Evolutionary conservation across 129 eudicot species (phyloP).

Genomic region (Flaveria ramosissima): DNA sequence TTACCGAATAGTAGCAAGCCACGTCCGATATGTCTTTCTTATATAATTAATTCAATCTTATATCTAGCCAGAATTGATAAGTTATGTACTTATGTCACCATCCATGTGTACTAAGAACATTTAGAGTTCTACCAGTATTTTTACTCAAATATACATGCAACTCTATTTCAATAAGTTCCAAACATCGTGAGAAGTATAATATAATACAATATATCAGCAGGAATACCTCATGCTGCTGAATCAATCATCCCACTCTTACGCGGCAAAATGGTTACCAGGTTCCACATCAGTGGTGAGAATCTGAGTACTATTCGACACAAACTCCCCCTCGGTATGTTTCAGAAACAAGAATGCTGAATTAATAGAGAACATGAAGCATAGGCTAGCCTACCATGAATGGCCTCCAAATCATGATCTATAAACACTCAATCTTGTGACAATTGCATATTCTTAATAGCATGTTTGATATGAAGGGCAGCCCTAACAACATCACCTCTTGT

Average conservation of each 20-base stretch:
- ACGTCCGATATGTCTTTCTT: not conserved
- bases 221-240: slow-evolving; percentile 22
- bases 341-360: not conserved
- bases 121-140: not conserved
- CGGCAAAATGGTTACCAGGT: slow-evolving; percentile 26
- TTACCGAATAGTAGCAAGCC: not conserved
- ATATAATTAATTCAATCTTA: not conserved
- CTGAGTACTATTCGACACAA: slow-evolving; percentile 21
- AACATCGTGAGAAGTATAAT: not conserved
- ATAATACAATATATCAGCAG: slow-evolving; percentile 18
- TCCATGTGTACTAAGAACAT: not conserved
- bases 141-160: slow-evolving; percentile 16
- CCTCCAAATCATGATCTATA: slow-evolving; percentile 1
- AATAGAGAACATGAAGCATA: slow-evolving; percentile 12
- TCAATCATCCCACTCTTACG: slow-evolving; percentile 26
- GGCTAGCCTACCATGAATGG: slow-evolving; percentile 9
- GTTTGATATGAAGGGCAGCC: slow-evolving; percentile 79
- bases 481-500: slow-evolving; percentile 88
- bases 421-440: slow-evolving; percentile 34
- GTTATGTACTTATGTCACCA: not conserved
- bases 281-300: slow-evolving; percentile 24
- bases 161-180: slow-evolving; percentile 1
- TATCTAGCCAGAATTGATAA: not conserved
- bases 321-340: slow-evolving; percentile 4
- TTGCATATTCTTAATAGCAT: slow-evolving; percentile 44